Percentiles rank a stretch among this genome's conserved stretches.
phyloP scores from a whole-genome alignment of 1,139 yeast species.

The Saccharomycopsis hybrid region DNA sequence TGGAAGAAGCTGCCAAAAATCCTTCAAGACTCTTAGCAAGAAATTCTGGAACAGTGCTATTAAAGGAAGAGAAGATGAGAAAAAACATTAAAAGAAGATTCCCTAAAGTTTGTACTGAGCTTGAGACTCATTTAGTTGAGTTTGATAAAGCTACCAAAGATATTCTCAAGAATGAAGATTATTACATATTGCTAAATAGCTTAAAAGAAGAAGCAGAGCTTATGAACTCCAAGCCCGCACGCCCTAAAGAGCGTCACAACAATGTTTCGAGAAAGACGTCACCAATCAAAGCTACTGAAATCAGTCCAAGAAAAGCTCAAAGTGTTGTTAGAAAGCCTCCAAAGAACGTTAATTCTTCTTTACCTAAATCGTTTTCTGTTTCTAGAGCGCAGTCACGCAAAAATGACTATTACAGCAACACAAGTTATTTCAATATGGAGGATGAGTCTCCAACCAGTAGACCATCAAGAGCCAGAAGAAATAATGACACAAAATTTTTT shows the following conservation, averaged over 20 bases:
- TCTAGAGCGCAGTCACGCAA: not conserved
- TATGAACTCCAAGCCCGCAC: too few relatives aligned
- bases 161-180: slow-evolving; percentile 25
- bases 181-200: not conserved
- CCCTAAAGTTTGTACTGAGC: slow-evolving; percentile 53
- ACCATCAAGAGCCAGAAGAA: not conserved
- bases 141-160: slow-evolving; percentile 38
- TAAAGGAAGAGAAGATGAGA: slow-evolving; percentile 74
- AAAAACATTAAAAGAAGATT: slow-evolving; percentile 58
- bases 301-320: not conserved
- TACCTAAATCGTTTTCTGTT: not conserved
- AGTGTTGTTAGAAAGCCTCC: not conserved
- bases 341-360: not conserved
- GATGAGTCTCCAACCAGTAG: not conserved
- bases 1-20: slow-evolving; percentile 69
- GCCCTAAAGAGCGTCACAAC: too few relatives aligned
- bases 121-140: slow-evolving; percentile 41
- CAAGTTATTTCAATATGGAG: not conserved
- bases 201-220: too few relatives aligned
- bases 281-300: not conserved
- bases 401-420: not conserved
- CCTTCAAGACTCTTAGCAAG: slow-evolving; percentile 71
- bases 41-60: slow-evolving; percentile 71
- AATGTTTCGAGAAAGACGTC: not conserved
- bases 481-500: not conserved